phyloP scores from a whole-genome alignment of 169 alveolate genomes.

The Cryptosporidium parvum region DNA sequence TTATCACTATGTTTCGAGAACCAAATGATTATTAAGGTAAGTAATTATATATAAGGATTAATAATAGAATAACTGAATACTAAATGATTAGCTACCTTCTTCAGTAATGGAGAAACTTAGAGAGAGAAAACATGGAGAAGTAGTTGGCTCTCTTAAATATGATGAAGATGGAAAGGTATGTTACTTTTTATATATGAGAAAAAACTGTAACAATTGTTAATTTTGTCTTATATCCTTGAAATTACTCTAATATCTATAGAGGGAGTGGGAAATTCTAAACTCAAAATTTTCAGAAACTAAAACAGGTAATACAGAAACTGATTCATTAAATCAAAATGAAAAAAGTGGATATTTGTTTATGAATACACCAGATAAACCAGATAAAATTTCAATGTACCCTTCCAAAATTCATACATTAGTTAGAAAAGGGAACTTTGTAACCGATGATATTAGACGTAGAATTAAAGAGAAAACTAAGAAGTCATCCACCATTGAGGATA shows the following conservation, averaged over 20 bases:
- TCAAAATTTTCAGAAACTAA: constrained; percentile 45
- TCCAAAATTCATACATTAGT: constrained; percentile 36
- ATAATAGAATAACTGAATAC: background rate
- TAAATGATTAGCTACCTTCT: constrained; percentile 52
- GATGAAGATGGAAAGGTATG: constrained; percentile 69
- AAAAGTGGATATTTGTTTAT: constrained; percentile 62
- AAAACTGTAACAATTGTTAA: background rate
- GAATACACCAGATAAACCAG: background rate
- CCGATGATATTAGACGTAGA: constrained; percentile 47
- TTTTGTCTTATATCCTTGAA: background rate
- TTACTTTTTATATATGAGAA: background rate
- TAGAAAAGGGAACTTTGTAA: constrained; percentile 33
- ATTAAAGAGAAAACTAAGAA: constrained; percentile 43
- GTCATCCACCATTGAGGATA: constrained; percentile 60
- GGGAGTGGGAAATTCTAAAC: constrained; percentile 52
- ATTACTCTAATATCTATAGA: background rate
- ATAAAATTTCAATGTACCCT: constrained; percentile 67
- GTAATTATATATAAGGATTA: background rate
- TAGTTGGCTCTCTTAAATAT: constrained; percentile 19
- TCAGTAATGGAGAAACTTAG: constrained; percentile 60
- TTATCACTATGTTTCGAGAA: constrained; percentile 45
- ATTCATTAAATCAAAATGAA: background rate
- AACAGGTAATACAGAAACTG: constrained; percentile 12
- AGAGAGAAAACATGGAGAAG: constrained; percentile 24
- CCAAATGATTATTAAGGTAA: constrained; percentile 58